Evolutionary conservation across 2,329 filamentous ascomycete genomes (phyloP), one percentile per base, ranked within the genome.

Genomic region (Clathrospora elynae): DNA sequence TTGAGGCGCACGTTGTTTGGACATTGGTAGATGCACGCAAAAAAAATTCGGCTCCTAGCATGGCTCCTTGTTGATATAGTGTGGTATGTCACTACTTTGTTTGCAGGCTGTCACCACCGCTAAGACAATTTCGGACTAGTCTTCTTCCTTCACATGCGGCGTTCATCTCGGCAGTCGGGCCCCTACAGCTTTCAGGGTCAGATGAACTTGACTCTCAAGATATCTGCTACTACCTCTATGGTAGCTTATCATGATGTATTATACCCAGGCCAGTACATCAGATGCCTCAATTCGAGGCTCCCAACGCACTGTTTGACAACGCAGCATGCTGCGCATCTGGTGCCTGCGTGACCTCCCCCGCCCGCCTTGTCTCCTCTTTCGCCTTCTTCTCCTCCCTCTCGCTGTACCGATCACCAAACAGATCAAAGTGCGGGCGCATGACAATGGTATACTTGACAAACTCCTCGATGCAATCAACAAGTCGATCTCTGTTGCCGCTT

Each of bases 381-480:
- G 35, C 48, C 30, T 53, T 49, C 31, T 58, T 66, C 58, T 78
- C 75, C 53, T 70, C 68, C 14, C 83, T 70, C 63, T 87, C 83
- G 60, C 83, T 86, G 48, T 72, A 85, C 6, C 84, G 73, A 67
- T 86, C 83, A 1, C 73, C 76, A 59, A 86, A 85, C 2, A 85
- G 63, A 17, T 75, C 75, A 49, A 84, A 77, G 52, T 84, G 79
- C 16, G 78, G 77, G 38, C 81, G 69, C 81, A 86, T 85, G 1
- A 86, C 50, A 18, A 86, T 75, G 0, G 81, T 86, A 57, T 84
- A 85, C 62, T 86, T 86, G 3, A 87, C 83, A 65, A 87, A 78
- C 63, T 87, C 84, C 68, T 87, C 84, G 78, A 85, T 85, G 49
- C 81, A 84, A 67, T 86, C 82, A 1, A 85, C 81, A 10, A 85